phyloP scores from a whole-genome alignment of 257 asterid genomes.

The Ballota nigra region DNA sequence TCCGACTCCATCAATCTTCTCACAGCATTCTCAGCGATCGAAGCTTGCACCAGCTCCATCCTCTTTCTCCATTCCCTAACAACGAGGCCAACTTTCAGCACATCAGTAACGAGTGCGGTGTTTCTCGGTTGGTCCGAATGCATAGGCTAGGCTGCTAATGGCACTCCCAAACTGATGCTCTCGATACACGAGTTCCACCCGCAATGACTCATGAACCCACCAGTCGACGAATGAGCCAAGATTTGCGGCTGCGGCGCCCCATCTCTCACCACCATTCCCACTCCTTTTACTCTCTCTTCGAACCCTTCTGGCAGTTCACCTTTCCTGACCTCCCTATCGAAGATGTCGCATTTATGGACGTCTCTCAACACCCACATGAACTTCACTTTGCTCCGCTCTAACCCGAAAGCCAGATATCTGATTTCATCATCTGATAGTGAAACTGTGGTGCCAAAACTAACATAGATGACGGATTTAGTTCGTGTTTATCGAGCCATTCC shows the following conservation, averaged over 20 bases:
- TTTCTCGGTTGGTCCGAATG: slow-evolving; percentile 39
- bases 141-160: slow-evolving; percentile 45
- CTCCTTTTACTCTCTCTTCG: too few relatives aligned
- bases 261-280: too few relatives aligned
- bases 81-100: neutral
- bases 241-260: too few relatives aligned
- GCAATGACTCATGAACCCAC: too few relatives aligned
- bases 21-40: too few relatives aligned
- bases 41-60: slow-evolving; percentile 20
- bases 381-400: too few relatives aligned
- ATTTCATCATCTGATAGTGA: slow-evolving; percentile 23
- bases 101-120: neutral
- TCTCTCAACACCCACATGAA: slow-evolving; percentile 47
- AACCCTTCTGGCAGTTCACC: too few relatives aligned
- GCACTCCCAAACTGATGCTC: slow-evolving; percentile 37
- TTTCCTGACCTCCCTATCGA: slow-evolving; percentile 24
- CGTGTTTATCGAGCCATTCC: slow-evolving; percentile 36
- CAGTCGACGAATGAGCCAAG: too few relatives aligned
- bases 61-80: slow-evolving; percentile 29
- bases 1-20: too few relatives aligned
- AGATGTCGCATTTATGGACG: slow-evolving; percentile 35
- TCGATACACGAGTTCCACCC: too few relatives aligned
- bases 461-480: slow-evolving; percentile 14
- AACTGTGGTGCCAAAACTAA: slow-evolving; percentile 27
- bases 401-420: too few relatives aligned